Evolutionary conservation across 768 basidiomycete species (phyloP).

Genomic region (Coprinopsis marcescibilis): DNA sequence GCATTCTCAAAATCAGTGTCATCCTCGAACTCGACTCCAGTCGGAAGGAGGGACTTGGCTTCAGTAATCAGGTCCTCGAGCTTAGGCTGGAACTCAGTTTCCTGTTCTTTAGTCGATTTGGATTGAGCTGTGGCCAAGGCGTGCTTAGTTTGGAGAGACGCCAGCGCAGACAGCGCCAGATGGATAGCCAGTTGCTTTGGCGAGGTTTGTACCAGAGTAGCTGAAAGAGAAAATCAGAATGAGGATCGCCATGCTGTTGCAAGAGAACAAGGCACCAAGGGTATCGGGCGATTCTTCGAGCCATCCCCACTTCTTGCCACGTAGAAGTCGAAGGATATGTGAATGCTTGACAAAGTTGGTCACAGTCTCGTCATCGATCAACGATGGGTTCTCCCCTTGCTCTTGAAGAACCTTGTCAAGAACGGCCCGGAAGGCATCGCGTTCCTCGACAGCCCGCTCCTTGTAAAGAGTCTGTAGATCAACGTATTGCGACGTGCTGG

Average conservation of each 20-base stretch:
- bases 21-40: constrained; percentile 42
- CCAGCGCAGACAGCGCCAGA: constrained; percentile 66
- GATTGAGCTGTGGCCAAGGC: constrained; percentile 17
- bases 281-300: constrained; percentile 44
- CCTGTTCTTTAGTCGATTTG: constrained; percentile 9
- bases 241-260: constrained; percentile 6
- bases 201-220: constrained; percentile 28
- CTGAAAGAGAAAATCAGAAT: constrained; percentile 24
- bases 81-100: constrained; percentile 27
- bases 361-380: constrained; percentile 47
- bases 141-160: constrained; percentile 23
- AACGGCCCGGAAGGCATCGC: constrained; percentile 46
- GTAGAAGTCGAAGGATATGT: constrained; percentile 62
- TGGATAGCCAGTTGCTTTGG: constrained; percentile 65
- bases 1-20: constrained; percentile 48
- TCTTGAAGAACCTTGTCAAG: constrained; percentile 20
- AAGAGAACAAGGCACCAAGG: constrained; percentile 41
- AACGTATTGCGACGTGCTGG: constrained; percentile 79
- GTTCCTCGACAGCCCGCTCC: constrained; percentile 66
- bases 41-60: constrained; percentile 45
- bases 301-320: constrained; percentile 56
- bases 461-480: constrained; percentile 84
- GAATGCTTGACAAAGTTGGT: constrained; percentile 78
- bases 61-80: constrained; percentile 48
- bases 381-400: constrained; percentile 18